Percentiles rank a stretch among this genome's conserved stretches.
Conservation (phyloP, 2,329 filamentous ascomycete species). For the Apiospora kogelbergensis region DNA sequence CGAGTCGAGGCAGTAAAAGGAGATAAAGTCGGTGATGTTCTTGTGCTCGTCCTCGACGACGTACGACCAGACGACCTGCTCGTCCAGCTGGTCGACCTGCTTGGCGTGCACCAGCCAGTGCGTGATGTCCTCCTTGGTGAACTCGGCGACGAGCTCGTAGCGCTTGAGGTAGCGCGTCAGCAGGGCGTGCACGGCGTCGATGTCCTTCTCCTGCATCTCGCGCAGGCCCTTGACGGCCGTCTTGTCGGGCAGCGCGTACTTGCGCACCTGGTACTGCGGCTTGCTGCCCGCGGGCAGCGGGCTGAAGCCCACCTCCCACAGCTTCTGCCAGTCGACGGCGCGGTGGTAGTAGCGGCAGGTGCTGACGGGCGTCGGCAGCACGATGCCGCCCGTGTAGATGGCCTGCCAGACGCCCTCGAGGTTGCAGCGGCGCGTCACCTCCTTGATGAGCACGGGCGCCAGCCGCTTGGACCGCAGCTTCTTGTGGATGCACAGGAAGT, state of each 20-base stretch:
- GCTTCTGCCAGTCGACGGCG: constrained; percentile 91
- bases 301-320: constrained; percentile 93
- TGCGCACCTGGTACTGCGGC: constrained; percentile 79
- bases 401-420: constrained; percentile 86
- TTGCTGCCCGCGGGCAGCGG: constrained; percentile 82
- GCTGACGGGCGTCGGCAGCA: constrained; percentile 87
- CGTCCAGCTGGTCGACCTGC: constrained; percentile 48
- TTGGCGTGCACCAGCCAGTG: constrained; percentile 85
- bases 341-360: constrained; percentile 96
- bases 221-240: constrained; percentile 76
- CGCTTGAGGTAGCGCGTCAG: constrained; percentile 75
- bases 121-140: constrained; percentile 74
- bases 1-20: constrained; percentile 93
- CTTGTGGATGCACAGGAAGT: constrained; percentile 98
- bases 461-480: constrained; percentile 93
- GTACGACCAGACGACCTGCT: constrained; percentile 91
- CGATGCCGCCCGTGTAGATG: constrained; percentile 84
- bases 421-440: constrained; percentile 92
- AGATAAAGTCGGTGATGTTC: constrained; percentile 94
- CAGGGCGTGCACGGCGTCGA: constrained; percentile 72
- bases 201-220: constrained; percentile 75
- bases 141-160: constrained; percentile 83
- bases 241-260: constrained; percentile 76
- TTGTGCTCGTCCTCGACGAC: constrained; percentile 77
- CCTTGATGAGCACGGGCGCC: constrained; percentile 93